Evolutionary conservation across 345 rosid genomes (phyloP).

Genomic region (Rhodamnia rubescens): DNA sequence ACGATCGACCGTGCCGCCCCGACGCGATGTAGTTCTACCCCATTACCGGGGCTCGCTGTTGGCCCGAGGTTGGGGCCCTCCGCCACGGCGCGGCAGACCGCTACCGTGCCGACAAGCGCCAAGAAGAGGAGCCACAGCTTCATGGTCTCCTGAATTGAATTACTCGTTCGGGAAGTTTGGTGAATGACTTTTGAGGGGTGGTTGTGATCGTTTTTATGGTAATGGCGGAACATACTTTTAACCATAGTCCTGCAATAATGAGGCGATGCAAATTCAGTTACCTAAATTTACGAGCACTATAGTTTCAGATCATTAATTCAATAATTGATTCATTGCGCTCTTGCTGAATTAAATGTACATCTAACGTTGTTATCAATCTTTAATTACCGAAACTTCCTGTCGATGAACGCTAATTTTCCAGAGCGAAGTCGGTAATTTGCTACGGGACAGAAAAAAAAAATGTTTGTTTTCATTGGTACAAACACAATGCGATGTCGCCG

Average conservation of each 20-base stretch:
- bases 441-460: no score
- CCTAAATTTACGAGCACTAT: background rate
- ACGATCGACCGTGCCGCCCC: rapidly evolving
- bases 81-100: background rate
- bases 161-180: background rate
- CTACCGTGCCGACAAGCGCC: background rate
- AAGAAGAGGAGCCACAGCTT: background rate
- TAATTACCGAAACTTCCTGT: no score
- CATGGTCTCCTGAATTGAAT: background rate
- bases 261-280: background rate
- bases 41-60: background rate
- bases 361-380: no score
- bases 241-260: background rate
- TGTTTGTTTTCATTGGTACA: no score
- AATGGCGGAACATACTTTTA: background rate
- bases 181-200: no score
- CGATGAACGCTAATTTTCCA: no score
- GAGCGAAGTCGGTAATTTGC: no score
- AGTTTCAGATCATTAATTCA: no score
- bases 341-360: no score
- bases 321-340: no score
- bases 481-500: no score
- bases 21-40: background rate
- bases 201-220: background rate
- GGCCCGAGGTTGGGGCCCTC: background rate